Conservation (phyloP, 2,329 filamentous ascomycete species). For the Plenodomus lindquistii region DNA sequence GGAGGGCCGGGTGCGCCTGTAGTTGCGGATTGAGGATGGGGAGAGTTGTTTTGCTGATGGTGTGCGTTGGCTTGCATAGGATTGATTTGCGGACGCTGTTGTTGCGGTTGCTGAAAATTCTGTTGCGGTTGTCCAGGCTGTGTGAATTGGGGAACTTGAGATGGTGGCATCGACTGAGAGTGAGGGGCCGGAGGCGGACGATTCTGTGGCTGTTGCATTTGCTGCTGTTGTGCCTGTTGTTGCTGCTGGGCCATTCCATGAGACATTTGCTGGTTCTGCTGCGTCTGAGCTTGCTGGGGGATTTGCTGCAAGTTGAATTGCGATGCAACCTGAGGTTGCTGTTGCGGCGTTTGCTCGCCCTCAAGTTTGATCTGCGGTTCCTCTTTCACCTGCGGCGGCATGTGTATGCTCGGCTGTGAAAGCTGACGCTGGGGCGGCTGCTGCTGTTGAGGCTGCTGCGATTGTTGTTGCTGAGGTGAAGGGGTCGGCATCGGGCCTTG, state of each 20-base stretch:
- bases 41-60: constrained; percentile 43
- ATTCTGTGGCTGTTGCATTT: constrained; percentile 18
- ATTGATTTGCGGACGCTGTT: constrained; percentile 42
- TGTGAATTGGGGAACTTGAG: constrained; percentile 31
- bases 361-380: constrained; percentile 45
- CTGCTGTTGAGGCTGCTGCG: constrained; percentile 29
- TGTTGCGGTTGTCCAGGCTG: constrained; percentile 34
- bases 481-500: constrained; percentile 26
- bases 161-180: constrained; percentile 32
- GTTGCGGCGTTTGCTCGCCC: constrained; percentile 28
- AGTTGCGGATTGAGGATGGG: constrained; percentile 43
- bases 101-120: constrained; percentile 35
- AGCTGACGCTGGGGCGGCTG: constrained; percentile 31
- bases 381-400: constrained; percentile 35
- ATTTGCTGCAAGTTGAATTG: constrained; percentile 8
- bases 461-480: constrained; percentile 23
- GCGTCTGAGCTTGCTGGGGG: constrained; percentile 6
- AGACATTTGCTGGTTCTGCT: constrained; percentile 16
- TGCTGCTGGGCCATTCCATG: constrained; percentile 26
- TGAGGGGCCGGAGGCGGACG: constrained; percentile 35
- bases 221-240: constrained; percentile 3
- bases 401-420: constrained; percentile 28
- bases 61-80: constrained; percentile 41
- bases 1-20: constrained; percentile 36
- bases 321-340: constrained; percentile 19